Percentiles rank a stretch among this genome's conserved stretches.
Evolutionary conservation across 2,329 filamentous ascomycete genomes (phyloP).

Genomic region (Aspergillus hiratsukae): DNA sequence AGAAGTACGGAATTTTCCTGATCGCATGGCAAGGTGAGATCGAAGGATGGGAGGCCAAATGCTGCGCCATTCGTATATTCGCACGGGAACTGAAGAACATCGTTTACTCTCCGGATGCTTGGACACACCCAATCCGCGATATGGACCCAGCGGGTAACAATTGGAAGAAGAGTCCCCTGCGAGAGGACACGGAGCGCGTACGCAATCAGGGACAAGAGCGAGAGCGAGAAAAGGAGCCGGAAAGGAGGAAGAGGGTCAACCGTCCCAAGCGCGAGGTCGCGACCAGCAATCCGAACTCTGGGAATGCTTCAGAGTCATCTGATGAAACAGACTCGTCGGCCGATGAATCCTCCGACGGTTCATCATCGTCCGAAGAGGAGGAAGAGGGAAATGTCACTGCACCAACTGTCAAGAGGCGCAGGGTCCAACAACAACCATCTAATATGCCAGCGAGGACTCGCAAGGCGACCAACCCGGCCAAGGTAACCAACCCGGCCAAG

Average conservation of each 20-base stretch:
- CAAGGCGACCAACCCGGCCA: background rate
- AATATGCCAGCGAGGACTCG: background rate
- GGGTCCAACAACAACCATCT: background rate
- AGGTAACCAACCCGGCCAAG: background rate
- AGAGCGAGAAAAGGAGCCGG: background rate
- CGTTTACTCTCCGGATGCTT: background rate
- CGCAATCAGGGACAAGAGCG: background rate
- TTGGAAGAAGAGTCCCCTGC: background rate
- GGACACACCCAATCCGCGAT: background rate
- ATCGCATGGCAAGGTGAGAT: slow-evolving; percentile 8
- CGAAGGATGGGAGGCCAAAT: slow-evolving; percentile 4
- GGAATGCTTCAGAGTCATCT: background rate
- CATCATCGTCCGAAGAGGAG: background rate
- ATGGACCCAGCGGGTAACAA: background rate
- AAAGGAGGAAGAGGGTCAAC: background rate
- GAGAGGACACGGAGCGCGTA: background rate
- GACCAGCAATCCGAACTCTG: background rate
- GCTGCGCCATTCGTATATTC: slow-evolving; percentile 9
- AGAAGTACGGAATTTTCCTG: slow-evolving; percentile 6
- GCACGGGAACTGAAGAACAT: background rate
- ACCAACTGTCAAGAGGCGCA: background rate
- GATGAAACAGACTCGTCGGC: background rate
- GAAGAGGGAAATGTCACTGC: background rate
- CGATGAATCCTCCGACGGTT: slow-evolving; percentile 1
- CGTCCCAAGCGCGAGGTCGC: background rate